A percentile compares a stretch with the other conserved stretches of the same genome.
Conservation (phyloP, 495 filamentous ascomycete species). For the Penicillium flavigenum region DNA sequence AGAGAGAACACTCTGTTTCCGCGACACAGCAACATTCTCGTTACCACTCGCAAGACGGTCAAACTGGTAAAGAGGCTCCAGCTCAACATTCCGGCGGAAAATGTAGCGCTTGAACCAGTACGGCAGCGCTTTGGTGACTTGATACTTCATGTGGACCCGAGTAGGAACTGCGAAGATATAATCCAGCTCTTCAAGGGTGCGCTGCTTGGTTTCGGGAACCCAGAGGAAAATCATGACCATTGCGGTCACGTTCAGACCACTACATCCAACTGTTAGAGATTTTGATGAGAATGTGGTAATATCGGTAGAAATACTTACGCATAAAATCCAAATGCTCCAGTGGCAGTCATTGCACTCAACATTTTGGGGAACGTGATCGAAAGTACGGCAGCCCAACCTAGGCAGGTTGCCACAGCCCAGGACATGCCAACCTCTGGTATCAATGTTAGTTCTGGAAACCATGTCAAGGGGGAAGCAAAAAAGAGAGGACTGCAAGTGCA, state of each 20-base stretch:
- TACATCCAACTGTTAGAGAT: slow-evolving; percentile 34
- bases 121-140: slow-evolving; percentile 60
- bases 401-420: slow-evolving; percentile 69
- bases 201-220: slow-evolving; percentile 77
- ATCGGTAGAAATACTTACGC: slow-evolving; percentile 33
- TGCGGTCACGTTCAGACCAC: slow-evolving; percentile 66
- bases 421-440: slow-evolving; percentile 65
- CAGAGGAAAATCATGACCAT: slow-evolving; percentile 71
- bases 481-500: not conserved
- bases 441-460: slow-evolving; percentile 12
- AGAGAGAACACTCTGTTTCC: slow-evolving; percentile 9
- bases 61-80: slow-evolving; percentile 67
- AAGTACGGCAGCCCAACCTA: slow-evolving; percentile 72
- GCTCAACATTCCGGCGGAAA: slow-evolving; percentile 52
- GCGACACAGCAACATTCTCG: not conserved
- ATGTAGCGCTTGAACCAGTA: slow-evolving; percentile 71
- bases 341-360: slow-evolving; percentile 54
- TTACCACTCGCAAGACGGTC: slow-evolving; percentile 32
- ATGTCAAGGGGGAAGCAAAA: slow-evolving; percentile 4
- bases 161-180: slow-evolving; percentile 78
- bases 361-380: slow-evolving; percentile 70
- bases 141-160: slow-evolving; percentile 60
- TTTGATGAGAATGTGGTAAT: not conserved
- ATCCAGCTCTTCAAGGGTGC: slow-evolving; percentile 80
- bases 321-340: slow-evolving; percentile 52